Percentiles rank a stretch among this genome's conserved stretches.
Evolutionary conservation across 1,284 basidiomycete species (phyloP).

Genomic region (Tylopilus sp.): DNA sequence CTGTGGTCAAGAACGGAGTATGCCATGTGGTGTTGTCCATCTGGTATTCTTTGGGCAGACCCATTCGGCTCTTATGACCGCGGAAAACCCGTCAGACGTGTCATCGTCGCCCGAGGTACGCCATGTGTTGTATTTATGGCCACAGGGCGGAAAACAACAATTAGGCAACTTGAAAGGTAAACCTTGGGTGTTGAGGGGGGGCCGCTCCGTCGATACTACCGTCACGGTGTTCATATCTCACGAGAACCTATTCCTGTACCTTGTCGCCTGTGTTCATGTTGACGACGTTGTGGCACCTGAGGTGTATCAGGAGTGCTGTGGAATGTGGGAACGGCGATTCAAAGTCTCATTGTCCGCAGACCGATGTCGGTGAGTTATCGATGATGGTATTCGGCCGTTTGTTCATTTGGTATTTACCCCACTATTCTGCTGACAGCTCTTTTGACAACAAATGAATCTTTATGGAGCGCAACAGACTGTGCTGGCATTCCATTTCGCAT

Average conservation of each 20-base stretch:
- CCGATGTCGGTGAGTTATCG: background rate
- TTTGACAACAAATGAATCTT: slow-evolving; percentile 1
- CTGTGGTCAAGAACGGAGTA: background rate
- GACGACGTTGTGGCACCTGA: background rate
- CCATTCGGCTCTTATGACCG: background rate
- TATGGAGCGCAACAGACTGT: background rate
- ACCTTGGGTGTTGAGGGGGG: too few relatives aligned
- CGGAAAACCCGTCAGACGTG: background rate
- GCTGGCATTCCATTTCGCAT: background rate
- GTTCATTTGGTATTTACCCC: too few relatives aligned
- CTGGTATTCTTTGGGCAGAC: too few relatives aligned
- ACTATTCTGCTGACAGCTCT: background rate
- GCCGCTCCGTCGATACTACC: background rate
- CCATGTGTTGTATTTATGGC: background rate
- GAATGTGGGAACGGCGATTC: background rate
- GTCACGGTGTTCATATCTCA: too few relatives aligned
- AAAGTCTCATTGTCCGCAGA: too few relatives aligned
- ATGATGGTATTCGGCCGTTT: background rate
- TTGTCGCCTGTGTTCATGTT: background rate
- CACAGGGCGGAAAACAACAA: background rate
- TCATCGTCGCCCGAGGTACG: background rate
- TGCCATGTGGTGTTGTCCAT: background rate
- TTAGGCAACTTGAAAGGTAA: too few relatives aligned
- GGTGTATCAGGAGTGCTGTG: background rate
- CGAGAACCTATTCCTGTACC: too few relatives aligned